phyloP scores from a whole-genome alignment of 768 basidiomycete genomes.

The Obba rivulosa region DNA sequence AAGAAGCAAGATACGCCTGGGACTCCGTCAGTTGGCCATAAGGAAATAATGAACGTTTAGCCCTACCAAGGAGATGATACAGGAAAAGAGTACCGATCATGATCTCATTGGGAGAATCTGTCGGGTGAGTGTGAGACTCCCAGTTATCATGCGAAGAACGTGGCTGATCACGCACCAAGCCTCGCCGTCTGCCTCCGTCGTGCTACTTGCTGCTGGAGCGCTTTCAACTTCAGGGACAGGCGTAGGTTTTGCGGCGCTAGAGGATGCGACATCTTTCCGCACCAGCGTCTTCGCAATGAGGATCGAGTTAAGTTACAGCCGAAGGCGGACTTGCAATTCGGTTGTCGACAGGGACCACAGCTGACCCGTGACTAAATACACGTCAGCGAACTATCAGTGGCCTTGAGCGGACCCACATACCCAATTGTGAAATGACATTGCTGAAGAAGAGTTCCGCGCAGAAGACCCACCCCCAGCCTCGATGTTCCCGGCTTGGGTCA shows the following conservation, averaged over 20 bases:
- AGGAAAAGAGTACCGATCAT: constrained; percentile 69
- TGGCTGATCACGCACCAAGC: constrained; percentile 44
- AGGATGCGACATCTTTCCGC: constrained; percentile 77
- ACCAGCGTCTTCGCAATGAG: constrained; percentile 83
- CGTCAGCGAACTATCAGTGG: no score
- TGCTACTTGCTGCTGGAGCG: constrained; percentile 16
- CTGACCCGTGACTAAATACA: constrained; percentile 51
- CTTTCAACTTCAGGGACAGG: constrained; percentile 14
- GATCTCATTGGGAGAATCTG: constrained; percentile 78
- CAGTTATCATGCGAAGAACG: not conserved
- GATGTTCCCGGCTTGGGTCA: constrained; percentile 49
- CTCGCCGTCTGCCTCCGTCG: constrained; percentile 34
- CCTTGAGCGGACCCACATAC: constrained; percentile 30
- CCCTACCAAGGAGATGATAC: constrained; percentile 67
- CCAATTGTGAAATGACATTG: constrained; percentile 32
- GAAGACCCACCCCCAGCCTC: constrained; percentile 73
- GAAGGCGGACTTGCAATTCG: constrained; percentile 62
- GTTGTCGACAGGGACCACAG: constrained; percentile 69
- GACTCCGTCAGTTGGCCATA: not conserved
- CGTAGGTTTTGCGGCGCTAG: constrained; percentile 29
- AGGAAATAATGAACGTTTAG: no score
- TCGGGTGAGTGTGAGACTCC: not conserved
- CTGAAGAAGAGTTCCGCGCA: constrained; percentile 44
- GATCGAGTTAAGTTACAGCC: constrained; percentile 76
- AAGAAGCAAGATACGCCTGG: constrained; percentile 65